A percentile compares a stretch with the other conserved stretches of the same genome.
Evolutionary conservation across 352 stramenopile species (phyloP).

Genomic region (Pythium aquatile): DNA sequence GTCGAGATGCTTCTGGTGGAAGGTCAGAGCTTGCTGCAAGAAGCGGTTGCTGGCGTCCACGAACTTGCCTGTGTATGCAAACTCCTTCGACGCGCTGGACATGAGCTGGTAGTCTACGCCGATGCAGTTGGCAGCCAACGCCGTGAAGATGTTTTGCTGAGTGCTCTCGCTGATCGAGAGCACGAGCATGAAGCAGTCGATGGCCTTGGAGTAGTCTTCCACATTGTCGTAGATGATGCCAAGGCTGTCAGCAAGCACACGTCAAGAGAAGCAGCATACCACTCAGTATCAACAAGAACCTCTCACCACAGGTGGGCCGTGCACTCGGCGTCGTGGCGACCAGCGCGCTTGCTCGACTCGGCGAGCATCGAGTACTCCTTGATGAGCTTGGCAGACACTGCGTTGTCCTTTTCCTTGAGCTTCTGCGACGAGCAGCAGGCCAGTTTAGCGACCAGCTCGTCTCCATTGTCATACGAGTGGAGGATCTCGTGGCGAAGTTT

Average conservation of each 20-base stretch:
- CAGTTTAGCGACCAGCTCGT: conserved; percentile 45
- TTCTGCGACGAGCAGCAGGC: conserved; percentile 62
- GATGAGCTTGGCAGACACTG: conserved; percentile 69
- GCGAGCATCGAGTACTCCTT: conserved; percentile 82
- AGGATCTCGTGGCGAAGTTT: conserved; percentile 47
- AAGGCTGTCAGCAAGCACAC: conserved; percentile 25
- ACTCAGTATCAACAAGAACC: too few species aligned
- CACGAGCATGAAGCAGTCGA: conserved; percentile 85
- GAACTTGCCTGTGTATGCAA: conserved; percentile 74
- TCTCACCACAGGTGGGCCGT: conserved; percentile 76
- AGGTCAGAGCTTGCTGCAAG: conserved; percentile 52
- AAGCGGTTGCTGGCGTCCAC: conserved; percentile 45
- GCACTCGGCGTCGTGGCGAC: conserved; percentile 80
- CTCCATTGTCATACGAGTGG: conserved; percentile 47
- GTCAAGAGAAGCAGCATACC: too few species aligned
- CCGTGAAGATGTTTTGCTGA: conserved; percentile 72
- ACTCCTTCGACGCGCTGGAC: conserved; percentile 55
- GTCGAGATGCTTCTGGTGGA: conserved; percentile 78
- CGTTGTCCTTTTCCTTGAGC: conserved; percentile 55
- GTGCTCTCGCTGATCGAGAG: conserved; percentile 84
- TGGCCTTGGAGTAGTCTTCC: conserved; percentile 76
- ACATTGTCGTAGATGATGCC: conserved; percentile 89
- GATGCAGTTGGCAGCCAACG: conserved; percentile 84
- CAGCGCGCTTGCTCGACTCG: conserved; percentile 82
- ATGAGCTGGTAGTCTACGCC: conserved; percentile 86